A percentile compares a stretch with the other conserved stretches of the same genome.
Conservation (phyloP, 495 filamentous ascomycete genomes). For the Hypoxylon fuscum region DNA sequence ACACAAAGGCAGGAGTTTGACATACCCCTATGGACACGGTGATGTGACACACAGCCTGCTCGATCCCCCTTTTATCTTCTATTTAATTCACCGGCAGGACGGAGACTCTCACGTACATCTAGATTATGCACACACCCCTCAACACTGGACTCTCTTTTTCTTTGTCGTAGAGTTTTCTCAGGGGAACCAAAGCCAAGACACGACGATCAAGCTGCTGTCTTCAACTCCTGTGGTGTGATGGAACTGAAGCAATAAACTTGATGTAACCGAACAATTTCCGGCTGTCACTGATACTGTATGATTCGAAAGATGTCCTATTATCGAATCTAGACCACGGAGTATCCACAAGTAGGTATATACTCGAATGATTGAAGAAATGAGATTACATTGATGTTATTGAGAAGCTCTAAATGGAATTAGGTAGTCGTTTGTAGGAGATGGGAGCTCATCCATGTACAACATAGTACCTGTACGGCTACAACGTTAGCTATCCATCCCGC, state of each 20-base stretch:
- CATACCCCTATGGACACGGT: constrained; percentile 25
- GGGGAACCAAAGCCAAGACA: background rate
- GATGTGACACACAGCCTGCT: background rate
- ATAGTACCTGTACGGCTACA: too few species aligned
- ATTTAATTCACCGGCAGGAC: background rate
- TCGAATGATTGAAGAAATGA: too few species aligned
- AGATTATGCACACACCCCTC: background rate
- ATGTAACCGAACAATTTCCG: constrained; percentile 28
- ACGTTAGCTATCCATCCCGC: too few species aligned
- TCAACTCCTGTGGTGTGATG: constrained; percentile 14
- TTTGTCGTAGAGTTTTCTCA: background rate
- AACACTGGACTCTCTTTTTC: background rate
- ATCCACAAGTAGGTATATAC: constrained; percentile 5
- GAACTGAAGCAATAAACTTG: constrained; percentile 10
- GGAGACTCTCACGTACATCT: background rate
- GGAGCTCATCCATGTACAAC: too few species aligned
- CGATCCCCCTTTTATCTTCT: background rate
- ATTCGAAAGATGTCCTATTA: background rate
- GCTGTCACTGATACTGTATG: background rate
- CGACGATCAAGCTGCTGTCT: constrained; percentile 1
- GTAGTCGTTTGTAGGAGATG: too few species aligned
- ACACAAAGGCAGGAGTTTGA: constrained; percentile 22
- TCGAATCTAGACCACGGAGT: background rate
- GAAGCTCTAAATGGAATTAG: too few species aligned
- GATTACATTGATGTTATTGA: too few species aligned